Evolutionary conservation across 1,284 basidiomycete species (phyloP).

Genomic region (Xerocomus amazonicus): DNA sequence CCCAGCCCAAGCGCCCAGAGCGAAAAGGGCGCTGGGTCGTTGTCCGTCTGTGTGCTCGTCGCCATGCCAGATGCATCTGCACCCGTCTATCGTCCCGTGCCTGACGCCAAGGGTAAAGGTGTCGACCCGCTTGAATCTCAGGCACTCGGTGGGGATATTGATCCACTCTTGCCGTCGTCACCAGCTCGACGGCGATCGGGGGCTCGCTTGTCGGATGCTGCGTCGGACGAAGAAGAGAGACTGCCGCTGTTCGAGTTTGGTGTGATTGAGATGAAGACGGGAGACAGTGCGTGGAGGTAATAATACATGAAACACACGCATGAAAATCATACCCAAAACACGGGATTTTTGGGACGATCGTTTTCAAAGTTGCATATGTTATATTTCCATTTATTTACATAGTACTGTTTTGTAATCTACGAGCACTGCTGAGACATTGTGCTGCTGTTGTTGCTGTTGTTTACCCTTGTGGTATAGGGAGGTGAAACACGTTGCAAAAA

Average conservation of each 20-base stretch:
- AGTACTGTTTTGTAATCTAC: too few relatives aligned
- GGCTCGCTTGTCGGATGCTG: background rate
- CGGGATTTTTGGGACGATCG: background rate
- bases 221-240: background rate
- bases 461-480: too few relatives aligned
- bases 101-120: slow-evolving; percentile 20
- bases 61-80: slow-evolving; percentile 50
- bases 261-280: slow-evolving; percentile 11
- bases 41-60: slow-evolving; percentile 53
- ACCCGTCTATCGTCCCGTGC: background rate
- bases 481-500: too few relatives aligned
- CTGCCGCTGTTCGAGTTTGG: slow-evolving; percentile 23
- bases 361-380: too few relatives aligned
- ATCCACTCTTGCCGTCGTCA: slow-evolving; percentile 3
- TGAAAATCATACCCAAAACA: background rate
- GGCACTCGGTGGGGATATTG: background rate
- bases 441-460: too few relatives aligned
- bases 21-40: slow-evolving; percentile 5
- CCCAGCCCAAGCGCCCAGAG: background rate
- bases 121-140: slow-evolving; percentile 12
- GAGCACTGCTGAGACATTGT: too few relatives aligned
- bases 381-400: too few relatives aligned
- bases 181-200: background rate
- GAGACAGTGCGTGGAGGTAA: background rate
- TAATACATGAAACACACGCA: background rate